These are phyloP conservation scores for Penicillium bialowiezense DNA, from an alignment of 495 filamentous ascomycete genomes.

Conservation along the genomic window DNA sequence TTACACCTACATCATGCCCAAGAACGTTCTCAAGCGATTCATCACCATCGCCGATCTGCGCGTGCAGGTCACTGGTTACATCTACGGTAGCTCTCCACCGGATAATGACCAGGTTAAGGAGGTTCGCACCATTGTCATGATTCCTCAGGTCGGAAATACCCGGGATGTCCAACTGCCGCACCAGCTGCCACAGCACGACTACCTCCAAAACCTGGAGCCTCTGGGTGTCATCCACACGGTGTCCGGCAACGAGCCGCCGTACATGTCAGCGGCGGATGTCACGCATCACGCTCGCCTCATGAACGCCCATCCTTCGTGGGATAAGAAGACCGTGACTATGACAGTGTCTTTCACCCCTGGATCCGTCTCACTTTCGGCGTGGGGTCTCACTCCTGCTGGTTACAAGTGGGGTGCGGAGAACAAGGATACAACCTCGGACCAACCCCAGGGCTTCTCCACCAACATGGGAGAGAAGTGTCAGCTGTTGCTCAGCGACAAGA, in stretches of 20 bases:
- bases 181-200: slow-evolving; percentile 90
- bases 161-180: slow-evolving; percentile 89
- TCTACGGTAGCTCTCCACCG: slow-evolving; percentile 88
- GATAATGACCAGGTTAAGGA: slow-evolving; percentile 98
- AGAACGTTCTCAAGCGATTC: slow-evolving; percentile 98
- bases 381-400: slow-evolving; percentile 83
- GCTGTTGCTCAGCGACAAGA: slow-evolving; percentile 84
- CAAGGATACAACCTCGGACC: slow-evolving; percentile 84
- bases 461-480: slow-evolving; percentile 95
- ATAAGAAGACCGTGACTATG: slow-evolving; percentile 94
- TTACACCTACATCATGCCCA: slow-evolving; percentile 96
- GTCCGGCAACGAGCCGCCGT: slow-evolving; percentile 88
- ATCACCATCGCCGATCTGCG: slow-evolving; percentile 97
- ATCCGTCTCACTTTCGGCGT: slow-evolving; percentile 90
- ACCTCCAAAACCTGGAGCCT: slow-evolving; percentile 83
- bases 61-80: slow-evolving; percentile 91
- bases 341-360: slow-evolving; percentile 98
- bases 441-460: slow-evolving; percentile 89
- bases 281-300: slow-evolving; percentile 90
- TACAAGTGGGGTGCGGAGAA: slow-evolving; percentile 99
- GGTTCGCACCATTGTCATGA: slow-evolving; percentile 91
- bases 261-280: slow-evolving; percentile 93
- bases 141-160: slow-evolving; percentile 92
- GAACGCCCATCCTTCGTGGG: slow-evolving; percentile 78
- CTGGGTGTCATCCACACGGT: slow-evolving; percentile 95